These are phyloP conservation scores for Gryganskiella cystojenkinii DNA, from an alignment of 192 early-diverging fungal species.

Conservation along the genomic window DNA sequence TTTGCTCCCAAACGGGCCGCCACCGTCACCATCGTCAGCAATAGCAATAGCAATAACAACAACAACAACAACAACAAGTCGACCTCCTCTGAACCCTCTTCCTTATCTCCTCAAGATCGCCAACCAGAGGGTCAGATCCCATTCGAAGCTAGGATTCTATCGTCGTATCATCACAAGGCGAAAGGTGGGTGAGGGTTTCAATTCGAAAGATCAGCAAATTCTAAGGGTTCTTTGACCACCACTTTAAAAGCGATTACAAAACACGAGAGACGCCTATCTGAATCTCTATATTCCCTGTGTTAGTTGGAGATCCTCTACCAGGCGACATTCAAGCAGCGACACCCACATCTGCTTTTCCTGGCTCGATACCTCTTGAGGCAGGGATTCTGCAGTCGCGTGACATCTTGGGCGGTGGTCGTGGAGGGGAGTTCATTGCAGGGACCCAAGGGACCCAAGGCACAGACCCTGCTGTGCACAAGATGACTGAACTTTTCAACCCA, in stretches of 20 bases:
- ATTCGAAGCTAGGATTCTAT: conserved; percentile 13
- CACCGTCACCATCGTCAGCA: too few species aligned
- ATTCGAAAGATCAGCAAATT: too few species aligned
- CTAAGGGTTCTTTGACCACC: background rate
- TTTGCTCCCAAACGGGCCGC: too few species aligned
- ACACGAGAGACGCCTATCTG: too few species aligned
- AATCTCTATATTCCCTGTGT: too few species aligned
- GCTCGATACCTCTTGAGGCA: background rate
- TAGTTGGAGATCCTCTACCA: background rate
- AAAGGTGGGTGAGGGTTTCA: background rate
- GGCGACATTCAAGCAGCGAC: conserved; percentile 9
- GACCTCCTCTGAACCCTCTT: background rate
- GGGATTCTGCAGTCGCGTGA: conserved; percentile 1
- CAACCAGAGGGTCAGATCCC: background rate
- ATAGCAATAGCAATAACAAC: too few species aligned
- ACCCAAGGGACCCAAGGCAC: background rate
- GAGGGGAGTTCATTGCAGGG: background rate
- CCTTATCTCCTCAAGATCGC: too few species aligned
- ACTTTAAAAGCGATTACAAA: background rate
- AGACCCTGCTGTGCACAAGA: background rate
- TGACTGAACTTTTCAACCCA: background rate
- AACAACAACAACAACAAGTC: background rate
- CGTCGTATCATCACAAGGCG: conserved; percentile 15
- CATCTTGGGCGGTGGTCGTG: background rate
- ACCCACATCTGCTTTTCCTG: background rate